Evolutionary conservation across 2,329 filamentous ascomycete genomes (phyloP).

Genomic region (Botrytis elliptica): DNA sequence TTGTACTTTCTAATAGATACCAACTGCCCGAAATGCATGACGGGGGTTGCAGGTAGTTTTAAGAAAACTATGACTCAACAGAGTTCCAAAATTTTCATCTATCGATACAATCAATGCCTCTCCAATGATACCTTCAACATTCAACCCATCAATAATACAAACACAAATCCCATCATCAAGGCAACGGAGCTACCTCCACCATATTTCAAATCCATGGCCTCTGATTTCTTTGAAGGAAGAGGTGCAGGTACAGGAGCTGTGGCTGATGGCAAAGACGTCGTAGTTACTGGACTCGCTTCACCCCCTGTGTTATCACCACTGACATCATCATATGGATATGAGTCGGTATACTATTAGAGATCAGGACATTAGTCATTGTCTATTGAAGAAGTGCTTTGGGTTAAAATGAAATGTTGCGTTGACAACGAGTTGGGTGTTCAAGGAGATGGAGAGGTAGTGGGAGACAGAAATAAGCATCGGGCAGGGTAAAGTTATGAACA

Average conservation of each 20-base stretch:
- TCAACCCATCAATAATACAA: slow-evolving; percentile 15
- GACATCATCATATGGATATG: slow-evolving; percentile 28
- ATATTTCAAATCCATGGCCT: slow-evolving; percentile 8
- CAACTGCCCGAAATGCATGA: neutral
- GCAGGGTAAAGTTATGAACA: neutral
- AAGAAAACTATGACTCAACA: neutral
- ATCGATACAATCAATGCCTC: neutral
- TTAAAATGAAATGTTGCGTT: neutral
- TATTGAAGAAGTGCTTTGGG: neutral
- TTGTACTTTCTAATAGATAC: neutral
- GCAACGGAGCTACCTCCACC: slow-evolving; percentile 1
- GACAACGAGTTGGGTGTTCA: neutral
- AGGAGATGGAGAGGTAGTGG: neutral
- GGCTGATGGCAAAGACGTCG: neutral
- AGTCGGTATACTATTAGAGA: slow-evolving; percentile 23
- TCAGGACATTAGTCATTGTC: neutral
- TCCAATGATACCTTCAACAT: neutral
- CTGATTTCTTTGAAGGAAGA: slow-evolving; percentile 10
- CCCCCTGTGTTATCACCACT: slow-evolving; percentile 25
- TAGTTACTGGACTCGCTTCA: neutral
- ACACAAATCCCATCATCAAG: slow-evolving; percentile 15
- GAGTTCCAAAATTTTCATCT: neutral
- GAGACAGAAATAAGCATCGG: neutral
- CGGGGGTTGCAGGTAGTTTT: neutral
- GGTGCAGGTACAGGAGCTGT: neutral